Evolutionary conservation across 176 grass and related monocot species (phyloP), one percentile per base, ranked within the genome.

Genomic region (Musa itinerans): DNA sequence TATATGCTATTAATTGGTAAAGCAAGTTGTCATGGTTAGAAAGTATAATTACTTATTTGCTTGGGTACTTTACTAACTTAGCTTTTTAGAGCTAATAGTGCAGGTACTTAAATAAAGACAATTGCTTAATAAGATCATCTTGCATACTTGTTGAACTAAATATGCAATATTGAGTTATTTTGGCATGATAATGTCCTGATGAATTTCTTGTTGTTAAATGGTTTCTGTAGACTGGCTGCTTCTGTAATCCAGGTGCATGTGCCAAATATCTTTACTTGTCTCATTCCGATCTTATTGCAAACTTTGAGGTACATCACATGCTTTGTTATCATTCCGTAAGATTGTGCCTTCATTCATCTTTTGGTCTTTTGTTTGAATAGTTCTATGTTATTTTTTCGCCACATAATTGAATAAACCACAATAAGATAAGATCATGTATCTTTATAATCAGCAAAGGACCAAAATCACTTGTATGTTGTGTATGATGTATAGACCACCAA

Each of bases 201-300:
- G 17, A 23, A 15, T 52, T 13, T 53, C 51, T 23, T 63, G 1
- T n/a, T 64, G 29, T 65, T 52, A 43, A 50, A 64, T 80, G 52
- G 81, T 69, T 89, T 79, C 82, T 73, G 59, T 77, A 97, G 94
- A 89, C 90, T 22, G 94, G 94, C 25, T 97, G 94, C 88, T 97
- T 97, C 77, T 97, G 94, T 85, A 97, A 97, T 75, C 94, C 94
- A 83, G 94, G 94, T 6, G 86, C 90, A 48, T 97, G 90, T 78
- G 90, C 90, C 76, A 97, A 97, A 81, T 89, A 89, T 83, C 90
- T 97, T 79, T 82, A 90, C 50, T 82, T 97, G 61, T 93, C 78
- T 7, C 94, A 97, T 65, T 89, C 81, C 23, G 94, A 97, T 85
- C 82, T 97, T 58, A 83, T 93, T 85, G 86, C 90, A 11, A 97